Percentiles rank a stretch among this genome's conserved stretches.
Evolutionary conservation across 2,329 filamentous ascomycete genomes (phyloP).

Genomic region (Colletotrichum lupini): DNA sequence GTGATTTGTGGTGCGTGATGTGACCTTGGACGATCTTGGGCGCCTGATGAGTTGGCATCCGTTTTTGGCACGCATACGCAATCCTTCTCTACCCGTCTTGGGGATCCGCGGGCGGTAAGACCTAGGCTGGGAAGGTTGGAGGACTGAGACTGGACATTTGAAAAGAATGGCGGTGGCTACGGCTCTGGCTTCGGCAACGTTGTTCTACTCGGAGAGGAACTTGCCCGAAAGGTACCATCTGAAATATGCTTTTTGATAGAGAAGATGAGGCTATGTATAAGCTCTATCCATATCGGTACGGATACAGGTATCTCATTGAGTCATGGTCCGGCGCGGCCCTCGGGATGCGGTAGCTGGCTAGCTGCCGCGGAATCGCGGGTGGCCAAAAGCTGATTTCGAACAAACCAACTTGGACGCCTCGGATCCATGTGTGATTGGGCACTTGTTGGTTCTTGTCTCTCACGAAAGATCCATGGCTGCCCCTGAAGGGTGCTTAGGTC

Average conservation of each 20-base stretch:
- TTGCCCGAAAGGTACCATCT: not conserved
- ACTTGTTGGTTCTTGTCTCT: not conserved
- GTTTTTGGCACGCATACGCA: not conserved
- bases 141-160: not conserved
- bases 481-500: not conserved
- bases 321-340: not conserved
- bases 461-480: not conserved
- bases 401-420: not conserved
- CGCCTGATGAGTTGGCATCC: slow-evolving; percentile 1
- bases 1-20: not conserved
- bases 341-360: not conserved
- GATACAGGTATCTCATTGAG: not conserved
- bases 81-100: not conserved
- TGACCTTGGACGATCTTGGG: slow-evolving; percentile 9
- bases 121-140: not conserved
- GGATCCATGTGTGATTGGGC: not conserved
- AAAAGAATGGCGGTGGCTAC: not conserved
- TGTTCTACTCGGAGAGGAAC: not conserved
- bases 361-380: too few relatives aligned
- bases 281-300: not conserved
- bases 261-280: not conserved
- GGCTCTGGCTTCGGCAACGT: not conserved
- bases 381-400: not conserved
- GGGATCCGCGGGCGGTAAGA: not conserved
- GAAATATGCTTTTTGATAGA: not conserved